Evolutionary conservation across 768 basidiomycete species (phyloP).

Genomic region (Phanerochaete sordida): DNA sequence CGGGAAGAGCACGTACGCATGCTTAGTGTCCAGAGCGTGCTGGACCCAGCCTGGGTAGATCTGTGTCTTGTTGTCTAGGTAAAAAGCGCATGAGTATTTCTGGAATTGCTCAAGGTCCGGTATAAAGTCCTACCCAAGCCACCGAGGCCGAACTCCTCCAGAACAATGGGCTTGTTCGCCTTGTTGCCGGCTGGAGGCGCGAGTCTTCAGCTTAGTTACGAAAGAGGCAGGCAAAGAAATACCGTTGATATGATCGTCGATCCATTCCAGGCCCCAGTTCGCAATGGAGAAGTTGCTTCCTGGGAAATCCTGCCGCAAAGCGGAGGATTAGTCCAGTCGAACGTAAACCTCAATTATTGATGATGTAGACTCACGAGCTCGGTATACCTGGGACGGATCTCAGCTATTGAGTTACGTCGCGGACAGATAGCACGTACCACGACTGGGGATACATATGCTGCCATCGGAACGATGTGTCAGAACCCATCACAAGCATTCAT

Average conservation of each 20-base stretch:
- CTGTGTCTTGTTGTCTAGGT: constrained; percentile 43
- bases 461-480: not conserved
- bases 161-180: constrained; percentile 27
- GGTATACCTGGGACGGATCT: constrained; percentile 21
- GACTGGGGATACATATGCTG: constrained; percentile 23
- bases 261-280: constrained; percentile 31
- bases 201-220: not conserved
- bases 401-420: not conserved
- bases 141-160: constrained; percentile 31
- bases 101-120: not conserved
- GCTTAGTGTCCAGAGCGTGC: constrained; percentile 43
- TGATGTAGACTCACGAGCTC: constrained; percentile 21
- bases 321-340: too few species aligned
- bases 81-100: not conserved
- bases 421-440: constrained; percentile 11
- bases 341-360: too few species aligned
- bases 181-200: constrained; percentile 39
- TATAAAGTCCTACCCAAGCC: constrained; percentile 31
- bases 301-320: constrained; percentile 35
- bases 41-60: constrained; percentile 52
- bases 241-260: constrained; percentile 32
- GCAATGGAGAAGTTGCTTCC: constrained; percentile 44
- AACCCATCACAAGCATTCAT: not conserved
- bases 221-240: constrained; percentile 1
- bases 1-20: constrained; percentile 37